Percentiles rank a stretch among this genome's conserved stretches.
Evolutionary conservation across 2,329 filamentous ascomycete species (phyloP).

Genomic region (Neofusicoccum umdonicola): DNA sequence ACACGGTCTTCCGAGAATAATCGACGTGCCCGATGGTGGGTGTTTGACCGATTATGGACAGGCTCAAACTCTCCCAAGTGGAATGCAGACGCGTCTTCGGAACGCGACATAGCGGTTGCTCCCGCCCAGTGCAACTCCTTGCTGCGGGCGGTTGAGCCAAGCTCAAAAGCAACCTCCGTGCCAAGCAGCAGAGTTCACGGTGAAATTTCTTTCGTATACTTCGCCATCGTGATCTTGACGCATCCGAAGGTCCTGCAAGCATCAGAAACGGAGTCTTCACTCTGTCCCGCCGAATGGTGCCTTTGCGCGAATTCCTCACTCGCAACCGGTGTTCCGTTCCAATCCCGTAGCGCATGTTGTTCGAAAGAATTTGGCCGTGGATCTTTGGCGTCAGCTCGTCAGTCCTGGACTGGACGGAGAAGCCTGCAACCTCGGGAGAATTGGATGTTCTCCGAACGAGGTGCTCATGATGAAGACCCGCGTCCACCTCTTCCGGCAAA

Average conservation of each 20-base stretch:
- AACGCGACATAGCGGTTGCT: background rate
- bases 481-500: constrained; percentile 44
- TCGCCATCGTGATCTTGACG: background rate
- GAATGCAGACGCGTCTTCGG: constrained; percentile 3
- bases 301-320: background rate
- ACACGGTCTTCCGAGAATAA: background rate
- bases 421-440: background rate
- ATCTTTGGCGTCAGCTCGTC: background rate
- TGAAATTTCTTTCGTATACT: background rate
- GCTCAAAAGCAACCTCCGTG: background rate
- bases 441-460: background rate
- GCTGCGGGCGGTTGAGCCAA: background rate
- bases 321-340: background rate
- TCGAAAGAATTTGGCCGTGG: constrained; percentile 5
- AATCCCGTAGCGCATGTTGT: background rate
- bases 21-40: background rate
- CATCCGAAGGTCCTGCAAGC: background rate
- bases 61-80: background rate
- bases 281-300: background rate
- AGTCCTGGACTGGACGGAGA: background rate
- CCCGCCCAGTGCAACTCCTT: background rate
- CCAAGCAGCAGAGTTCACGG: background rate
- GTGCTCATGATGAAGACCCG: background rate
- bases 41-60: background rate
- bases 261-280: background rate